These are phyloP conservation scores for Petrea volubilis DNA, from an alignment of 257 asterid species.

Conservation along the genomic window DNA sequence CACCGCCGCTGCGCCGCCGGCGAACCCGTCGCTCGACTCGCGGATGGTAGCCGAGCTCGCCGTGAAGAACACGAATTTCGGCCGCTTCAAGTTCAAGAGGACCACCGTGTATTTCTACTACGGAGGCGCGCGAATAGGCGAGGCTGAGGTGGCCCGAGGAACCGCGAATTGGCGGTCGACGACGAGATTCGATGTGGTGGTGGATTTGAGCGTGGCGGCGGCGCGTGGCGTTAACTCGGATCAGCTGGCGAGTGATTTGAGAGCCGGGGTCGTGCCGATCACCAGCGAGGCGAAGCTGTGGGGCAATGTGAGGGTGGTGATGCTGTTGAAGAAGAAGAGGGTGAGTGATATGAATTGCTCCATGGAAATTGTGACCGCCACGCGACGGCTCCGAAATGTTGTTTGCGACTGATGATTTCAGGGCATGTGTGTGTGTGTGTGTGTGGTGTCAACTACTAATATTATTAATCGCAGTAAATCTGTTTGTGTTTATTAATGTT, in stretches of 20 bases:
- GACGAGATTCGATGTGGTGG: conserved; percentile 24
- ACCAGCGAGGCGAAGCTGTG: conserved; percentile 26
- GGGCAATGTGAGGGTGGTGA: conserved; percentile 37
- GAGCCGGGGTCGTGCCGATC: conserved; percentile 28
- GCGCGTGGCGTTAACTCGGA: neutral
- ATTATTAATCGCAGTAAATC: too few relatives aligned
- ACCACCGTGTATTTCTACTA: conserved; percentile 27
- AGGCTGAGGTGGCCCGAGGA: conserved; percentile 4
- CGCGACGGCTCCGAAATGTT: conserved; percentile 5
- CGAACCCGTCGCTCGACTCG: conserved; percentile 13
- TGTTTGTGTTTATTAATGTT: too few relatives aligned
- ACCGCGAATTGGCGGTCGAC: conserved; percentile 34
- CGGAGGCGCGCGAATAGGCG: conserved; percentile 28
- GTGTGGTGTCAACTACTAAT: too few relatives aligned
- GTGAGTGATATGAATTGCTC: conserved; percentile 36
- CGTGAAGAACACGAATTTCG: conserved; percentile 48
- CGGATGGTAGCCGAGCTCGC: conserved; percentile 32
- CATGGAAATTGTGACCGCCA: conserved; percentile 17
- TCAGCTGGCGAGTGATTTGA: conserved; percentile 23
- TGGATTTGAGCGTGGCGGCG: conserved; percentile 23
- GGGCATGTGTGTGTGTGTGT: too few relatives aligned
- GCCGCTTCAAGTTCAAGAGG: conserved; percentile 30
- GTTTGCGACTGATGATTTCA: conserved; percentile 15
- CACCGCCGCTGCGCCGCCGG: neutral
- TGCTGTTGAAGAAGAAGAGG: conserved; percentile 39